Percentiles rank a stretch among this genome's conserved stretches.
phyloP scores from a whole-genome alignment of 2,329 filamentous ascomycete species.

The Claviceps pazoutovae region DNA sequence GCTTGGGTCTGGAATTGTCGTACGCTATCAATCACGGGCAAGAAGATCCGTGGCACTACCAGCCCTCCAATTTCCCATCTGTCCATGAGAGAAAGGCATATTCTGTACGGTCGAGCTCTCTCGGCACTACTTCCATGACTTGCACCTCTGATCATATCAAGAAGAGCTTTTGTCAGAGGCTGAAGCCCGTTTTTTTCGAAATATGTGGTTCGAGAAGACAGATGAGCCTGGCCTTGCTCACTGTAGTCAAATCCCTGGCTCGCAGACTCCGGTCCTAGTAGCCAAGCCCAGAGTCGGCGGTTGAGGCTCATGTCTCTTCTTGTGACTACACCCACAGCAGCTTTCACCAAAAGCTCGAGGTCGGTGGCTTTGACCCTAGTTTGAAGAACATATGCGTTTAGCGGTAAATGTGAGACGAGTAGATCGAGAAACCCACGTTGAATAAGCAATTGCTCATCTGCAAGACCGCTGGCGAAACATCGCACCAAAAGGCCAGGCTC shows the following conservation, averaged over 20 bases:
- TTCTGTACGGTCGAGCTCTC: constrained; percentile 71
- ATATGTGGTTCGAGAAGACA: constrained; percentile 56
- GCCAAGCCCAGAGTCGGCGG: constrained; percentile 87
- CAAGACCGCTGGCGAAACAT: constrained; percentile 80
- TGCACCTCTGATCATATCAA: constrained; percentile 53
- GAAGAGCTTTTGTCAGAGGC: constrained; percentile 57
- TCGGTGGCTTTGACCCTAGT: constrained; percentile 58
- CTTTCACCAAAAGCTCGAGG: constrained; percentile 65
- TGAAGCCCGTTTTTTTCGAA: constrained; percentile 70
- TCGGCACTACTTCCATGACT: constrained; percentile 33
- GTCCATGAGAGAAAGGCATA: constrained; percentile 93
- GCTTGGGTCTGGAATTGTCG: constrained; percentile 56
- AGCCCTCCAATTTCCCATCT: constrained; percentile 91
- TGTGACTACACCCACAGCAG: constrained; percentile 75
- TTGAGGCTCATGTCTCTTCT: constrained; percentile 95
- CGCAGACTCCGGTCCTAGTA: constrained; percentile 62
- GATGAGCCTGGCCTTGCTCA: constrained; percentile 29
- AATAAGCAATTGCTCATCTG: constrained; percentile 77
- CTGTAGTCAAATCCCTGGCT: constrained; percentile 32
- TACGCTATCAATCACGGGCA: constrained; percentile 72
- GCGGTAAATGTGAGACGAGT: constrained; percentile 75
- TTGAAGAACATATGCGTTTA: constrained; percentile 72
- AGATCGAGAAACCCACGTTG: constrained; percentile 90
- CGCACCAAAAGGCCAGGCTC: constrained; percentile 84
- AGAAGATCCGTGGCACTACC: constrained; percentile 76